phyloP scores from a whole-genome alignment of 495 filamentous ascomycete genomes.

The Aspergillus haitiensis region DNA sequence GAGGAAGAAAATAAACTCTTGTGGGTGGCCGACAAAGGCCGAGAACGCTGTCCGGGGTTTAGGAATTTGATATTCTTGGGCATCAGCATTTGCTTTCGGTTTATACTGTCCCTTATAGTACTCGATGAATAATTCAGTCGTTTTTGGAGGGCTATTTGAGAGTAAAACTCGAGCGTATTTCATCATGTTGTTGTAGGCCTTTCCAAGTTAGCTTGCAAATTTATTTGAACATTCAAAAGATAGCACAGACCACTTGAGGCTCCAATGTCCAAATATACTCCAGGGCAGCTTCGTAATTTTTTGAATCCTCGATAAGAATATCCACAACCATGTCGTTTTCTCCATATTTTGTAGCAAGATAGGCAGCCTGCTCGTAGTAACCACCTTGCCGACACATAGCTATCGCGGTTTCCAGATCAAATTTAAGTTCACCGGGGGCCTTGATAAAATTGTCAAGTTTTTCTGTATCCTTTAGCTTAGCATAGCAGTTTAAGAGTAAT shows the following conservation, averaged over 20 bases:
- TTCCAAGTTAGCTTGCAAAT: not conserved
- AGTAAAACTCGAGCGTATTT: constrained; percentile 90
- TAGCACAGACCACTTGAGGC: constrained; percentile 66
- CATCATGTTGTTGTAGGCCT: constrained; percentile 48
- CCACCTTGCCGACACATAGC: constrained; percentile 97
- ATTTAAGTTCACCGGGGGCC: constrained; percentile 89
- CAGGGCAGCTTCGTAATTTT: constrained; percentile 81
- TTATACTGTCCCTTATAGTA: constrained; percentile 88
- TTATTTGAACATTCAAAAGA: not conserved
- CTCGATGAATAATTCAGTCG: constrained; percentile 83
- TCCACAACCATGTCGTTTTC: constrained; percentile 94
- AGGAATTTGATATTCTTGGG: constrained; percentile 52
- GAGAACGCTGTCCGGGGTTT: constrained; percentile 92
- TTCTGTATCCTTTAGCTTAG: constrained; percentile 91
- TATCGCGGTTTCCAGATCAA: constrained; percentile 96
- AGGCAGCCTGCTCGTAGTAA: constrained; percentile 97
- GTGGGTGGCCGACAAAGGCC: constrained; percentile 89
- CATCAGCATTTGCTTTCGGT: constrained; percentile 52
- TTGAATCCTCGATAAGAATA: constrained; percentile 92
- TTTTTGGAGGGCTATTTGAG: constrained; percentile 74
- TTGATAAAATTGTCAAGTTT: constrained; percentile 97
- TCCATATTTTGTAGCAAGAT: constrained; percentile 88
- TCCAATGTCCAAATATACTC: constrained; percentile 88
- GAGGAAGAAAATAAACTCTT: constrained; percentile 86
- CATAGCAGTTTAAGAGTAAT: constrained; percentile 92